Evolutionary conservation across 2,329 filamentous ascomycete genomes (phyloP), one percentile per base, ranked within the genome.

Genomic region (Gyromitra esculenta): DNA sequence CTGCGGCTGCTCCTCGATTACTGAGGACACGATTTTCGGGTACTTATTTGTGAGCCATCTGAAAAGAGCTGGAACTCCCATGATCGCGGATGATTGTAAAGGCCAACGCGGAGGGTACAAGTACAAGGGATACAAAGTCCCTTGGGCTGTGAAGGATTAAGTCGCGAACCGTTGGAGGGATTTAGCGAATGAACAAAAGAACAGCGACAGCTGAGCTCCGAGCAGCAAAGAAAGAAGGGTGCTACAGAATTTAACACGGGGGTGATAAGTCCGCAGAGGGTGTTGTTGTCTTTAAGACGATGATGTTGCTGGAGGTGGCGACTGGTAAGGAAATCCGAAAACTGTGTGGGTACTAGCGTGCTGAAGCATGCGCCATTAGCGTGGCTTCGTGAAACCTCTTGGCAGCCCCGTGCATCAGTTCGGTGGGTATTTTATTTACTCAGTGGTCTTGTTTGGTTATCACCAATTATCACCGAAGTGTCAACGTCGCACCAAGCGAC

Each of bases 21-120:
- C 96, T 5, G 91, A 89, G 8, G 92, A 96, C 80, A 98, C 92
- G 83, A 98, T 99, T 86, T 98, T 98, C 77, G 96, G 96, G 83
- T 98, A 97, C 83, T 96, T 98, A 86, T 91, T 92, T 84, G 93
- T 97, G 77, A 98, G 90, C 94, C 94, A 99, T 88, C 94, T 79
- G 76, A 81, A 81, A 52, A 81, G 79, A 39, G 80, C 79, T 57
- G 80, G 80, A 70, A 81, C 80, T 79, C 80, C 79, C 79, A 80
- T 80, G 31, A 57, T 48, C 56, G 60, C 18, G 41, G 50, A n/a
- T 62, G 43, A 5, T 57, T 15, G 18, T 11, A 37, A 39, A 50
- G 8, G 35, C 45, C 37, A 45, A 65, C 7, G 50, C 18, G 48
- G 45, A 35, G 45, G 45, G 31, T 60, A 69, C 41, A 64, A 48